Conservation (phyloP, 2,329 filamentous ascomycete species). For the Chaetomiaceae sp. region DNA sequence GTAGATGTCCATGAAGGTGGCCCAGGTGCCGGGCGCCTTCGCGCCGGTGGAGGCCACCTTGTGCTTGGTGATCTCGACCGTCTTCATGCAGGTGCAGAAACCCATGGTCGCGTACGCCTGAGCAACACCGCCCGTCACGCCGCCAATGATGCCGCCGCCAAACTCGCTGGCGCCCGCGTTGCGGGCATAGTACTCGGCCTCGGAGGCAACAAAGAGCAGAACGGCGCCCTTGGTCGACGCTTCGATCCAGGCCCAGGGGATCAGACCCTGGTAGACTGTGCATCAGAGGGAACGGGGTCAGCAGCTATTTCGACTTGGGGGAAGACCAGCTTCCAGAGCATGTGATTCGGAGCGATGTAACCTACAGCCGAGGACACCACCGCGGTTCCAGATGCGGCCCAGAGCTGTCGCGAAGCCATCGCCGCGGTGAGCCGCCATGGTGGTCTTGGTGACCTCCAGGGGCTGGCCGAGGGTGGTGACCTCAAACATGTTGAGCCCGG, state of each 20-base stretch:
- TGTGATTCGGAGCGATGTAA: slow-evolving; percentile 26
- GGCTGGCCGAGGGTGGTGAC: slow-evolving; percentile 67
- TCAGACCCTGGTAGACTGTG: slow-evolving; percentile 98
- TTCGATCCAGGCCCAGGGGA: slow-evolving; percentile 99
- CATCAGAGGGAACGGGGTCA: slow-evolving; percentile 23
- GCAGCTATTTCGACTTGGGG: slow-evolving; percentile 23
- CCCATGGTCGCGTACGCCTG: slow-evolving; percentile 99
- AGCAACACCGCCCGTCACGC: slow-evolving; percentile 89
- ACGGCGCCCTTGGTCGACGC: slow-evolving; percentile 99
- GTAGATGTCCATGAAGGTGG: slow-evolving; percentile 97
- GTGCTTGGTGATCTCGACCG: slow-evolving; percentile 98
- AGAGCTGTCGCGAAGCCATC: slow-evolving; percentile 82
- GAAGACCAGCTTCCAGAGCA: neutral
- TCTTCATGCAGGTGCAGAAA: slow-evolving; percentile 99
- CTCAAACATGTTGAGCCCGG: slow-evolving; percentile 95
- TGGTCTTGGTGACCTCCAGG: slow-evolving; percentile 98
- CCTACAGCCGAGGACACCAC: slow-evolving; percentile 91
- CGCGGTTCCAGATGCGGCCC: slow-evolving; percentile 84
- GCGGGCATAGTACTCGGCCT: slow-evolving; percentile 93
- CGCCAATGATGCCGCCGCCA: slow-evolving; percentile 80
- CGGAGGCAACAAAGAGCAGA: slow-evolving; percentile 96
- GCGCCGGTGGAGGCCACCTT: slow-evolving; percentile 81
- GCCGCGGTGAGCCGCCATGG: slow-evolving; percentile 94
- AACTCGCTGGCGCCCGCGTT: slow-evolving; percentile 81
- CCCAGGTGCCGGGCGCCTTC: slow-evolving; percentile 84